Evolutionary conservation across 1,284 basidiomycete species (phyloP), one percentile per base, ranked within the genome.

Genomic region (Entoloma clypeatum): DNA sequence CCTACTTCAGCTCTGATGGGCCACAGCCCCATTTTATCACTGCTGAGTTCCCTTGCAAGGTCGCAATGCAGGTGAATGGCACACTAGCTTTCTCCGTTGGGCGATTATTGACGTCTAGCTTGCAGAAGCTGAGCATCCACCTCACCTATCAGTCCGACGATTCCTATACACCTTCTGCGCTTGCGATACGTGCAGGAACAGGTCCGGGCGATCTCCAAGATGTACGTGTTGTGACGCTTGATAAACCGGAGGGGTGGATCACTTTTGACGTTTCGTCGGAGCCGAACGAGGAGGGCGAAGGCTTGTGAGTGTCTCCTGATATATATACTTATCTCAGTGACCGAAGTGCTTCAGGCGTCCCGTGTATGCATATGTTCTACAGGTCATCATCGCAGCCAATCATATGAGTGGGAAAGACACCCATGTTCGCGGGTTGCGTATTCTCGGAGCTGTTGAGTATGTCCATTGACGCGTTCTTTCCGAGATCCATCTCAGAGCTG

Each of bases 361-460:
- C 0, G 77, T 98, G 8, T 81, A 87, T 49, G 89, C 90, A 2
- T 94, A 95, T 60, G 79, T 96, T 8, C 64, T 99, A 4, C 93
- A 98, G 57, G 74, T 99, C 22, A 84, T 94, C 45, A 80, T 99
- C 40, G 72, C 93, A 14, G 84, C 88, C 14, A 99, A 99, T 59
- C 93, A 99, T 58, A 86, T 96, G 76, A 97, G 95, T 54, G 96
- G 96, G 3, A 99, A 99, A 62, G 96, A 99, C 64, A 99, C 96
- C 7, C 96, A 99, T 64, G 87, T 99, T 10, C 80, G 96, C 13
- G 92, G 93, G 1, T 63, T 99, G 29, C 80, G 77, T 39, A 77
- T 98, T 16, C 81, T 92, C 46, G 95, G 93, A 0, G 88, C 92
- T 2, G 60, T 79, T 5, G 82, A 85, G 92, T 92, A 57, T 48